Evolutionary conservation across 2,329 filamentous ascomycete genomes (phyloP).

Genomic region (Chalara sp.): DNA sequence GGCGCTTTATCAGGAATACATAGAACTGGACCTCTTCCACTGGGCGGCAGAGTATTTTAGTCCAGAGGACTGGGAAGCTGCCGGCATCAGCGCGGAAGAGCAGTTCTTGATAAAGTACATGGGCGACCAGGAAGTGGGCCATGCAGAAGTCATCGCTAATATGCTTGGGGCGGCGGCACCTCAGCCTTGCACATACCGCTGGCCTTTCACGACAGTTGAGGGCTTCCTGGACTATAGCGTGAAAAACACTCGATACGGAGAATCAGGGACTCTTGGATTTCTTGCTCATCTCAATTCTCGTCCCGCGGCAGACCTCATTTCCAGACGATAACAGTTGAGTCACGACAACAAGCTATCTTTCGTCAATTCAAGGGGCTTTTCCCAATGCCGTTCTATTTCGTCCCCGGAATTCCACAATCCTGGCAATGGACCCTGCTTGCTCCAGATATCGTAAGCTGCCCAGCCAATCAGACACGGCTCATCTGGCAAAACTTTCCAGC

Average conservation of each 20-base stretch:
- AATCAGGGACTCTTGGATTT: slow-evolving; percentile 77
- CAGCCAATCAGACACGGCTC: slow-evolving; percentile 63
- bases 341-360: slow-evolving; percentile 79
- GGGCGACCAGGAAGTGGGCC: slow-evolving; percentile 69
- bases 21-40: slow-evolving; percentile 78
- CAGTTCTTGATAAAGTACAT: slow-evolving; percentile 69
- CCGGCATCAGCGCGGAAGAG: slow-evolving; percentile 62
- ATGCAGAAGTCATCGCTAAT: slow-evolving; percentile 70
- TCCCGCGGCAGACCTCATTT: slow-evolving; percentile 66
- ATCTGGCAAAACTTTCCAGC: slow-evolving; percentile 81
- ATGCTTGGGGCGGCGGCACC: slow-evolving; percentile 66
- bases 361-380: slow-evolving; percentile 75
- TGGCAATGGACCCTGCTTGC: slow-evolving; percentile 81
- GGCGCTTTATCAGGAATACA: slow-evolving; percentile 76
- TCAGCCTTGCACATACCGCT: slow-evolving; percentile 70
- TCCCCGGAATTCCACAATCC: slow-evolving; percentile 71
- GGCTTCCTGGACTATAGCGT: slow-evolving; percentile 81
- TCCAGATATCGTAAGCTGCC: slow-evolving; percentile 74
- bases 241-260: slow-evolving; percentile 76
- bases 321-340: slow-evolving; percentile 72
- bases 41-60: slow-evolving; percentile 66
- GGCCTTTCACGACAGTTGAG: slow-evolving; percentile 65
- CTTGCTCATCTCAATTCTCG: slow-evolving; percentile 70
- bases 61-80: slow-evolving; percentile 59
- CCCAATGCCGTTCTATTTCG: slow-evolving; percentile 79